These are phyloP conservation scores for Penicillium ucsense DNA, from an alignment of 495 filamentous ascomycete genomes.

Conservation along the genomic window DNA sequence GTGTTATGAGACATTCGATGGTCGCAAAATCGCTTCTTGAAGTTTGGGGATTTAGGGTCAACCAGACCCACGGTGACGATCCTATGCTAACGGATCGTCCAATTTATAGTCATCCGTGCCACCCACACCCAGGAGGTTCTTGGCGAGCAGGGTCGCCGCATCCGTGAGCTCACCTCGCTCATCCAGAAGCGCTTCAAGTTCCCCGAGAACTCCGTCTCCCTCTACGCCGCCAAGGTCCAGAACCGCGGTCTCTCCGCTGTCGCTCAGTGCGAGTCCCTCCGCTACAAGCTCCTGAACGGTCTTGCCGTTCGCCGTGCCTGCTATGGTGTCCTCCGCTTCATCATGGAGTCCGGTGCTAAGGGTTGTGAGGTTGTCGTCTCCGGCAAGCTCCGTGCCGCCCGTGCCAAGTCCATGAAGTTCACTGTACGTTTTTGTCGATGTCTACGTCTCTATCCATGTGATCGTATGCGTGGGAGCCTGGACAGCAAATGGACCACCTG, in stretches of 20 bases:
- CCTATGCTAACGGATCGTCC: constrained; percentile 31
- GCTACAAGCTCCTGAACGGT: constrained; percentile 99
- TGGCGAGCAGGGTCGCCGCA: constrained; percentile 98
- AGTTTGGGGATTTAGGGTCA: not conserved
- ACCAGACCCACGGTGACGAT: not conserved
- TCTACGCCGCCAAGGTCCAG: constrained; percentile 99
- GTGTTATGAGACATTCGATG: no score
- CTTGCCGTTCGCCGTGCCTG: constrained; percentile 94
- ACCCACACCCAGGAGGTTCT: constrained; percentile 99
- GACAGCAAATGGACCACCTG: no score
- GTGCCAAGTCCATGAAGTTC: constrained; percentile 99
- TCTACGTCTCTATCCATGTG: no score
- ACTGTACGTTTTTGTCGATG: constrained; percentile 50
- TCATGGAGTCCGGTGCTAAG: constrained; percentile 99
- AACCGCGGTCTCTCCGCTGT: constrained; percentile 99
- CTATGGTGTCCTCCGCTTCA: constrained; percentile 99
- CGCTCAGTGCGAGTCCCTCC: constrained; percentile 98
- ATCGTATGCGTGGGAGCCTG: no score
- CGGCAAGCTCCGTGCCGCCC: constrained; percentile 95
- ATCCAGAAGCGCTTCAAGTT: constrained; percentile 99
- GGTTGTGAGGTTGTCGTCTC: constrained; percentile 99
- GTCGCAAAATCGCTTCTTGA: no score
- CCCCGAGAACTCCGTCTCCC: constrained; percentile 98
- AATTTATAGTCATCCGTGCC: constrained; percentile 75
- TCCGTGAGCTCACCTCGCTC: constrained; percentile 98